phyloP scores from a whole-genome alignment of 805 yeast species.

The Metschnikowia noctiluminum region DNA sequence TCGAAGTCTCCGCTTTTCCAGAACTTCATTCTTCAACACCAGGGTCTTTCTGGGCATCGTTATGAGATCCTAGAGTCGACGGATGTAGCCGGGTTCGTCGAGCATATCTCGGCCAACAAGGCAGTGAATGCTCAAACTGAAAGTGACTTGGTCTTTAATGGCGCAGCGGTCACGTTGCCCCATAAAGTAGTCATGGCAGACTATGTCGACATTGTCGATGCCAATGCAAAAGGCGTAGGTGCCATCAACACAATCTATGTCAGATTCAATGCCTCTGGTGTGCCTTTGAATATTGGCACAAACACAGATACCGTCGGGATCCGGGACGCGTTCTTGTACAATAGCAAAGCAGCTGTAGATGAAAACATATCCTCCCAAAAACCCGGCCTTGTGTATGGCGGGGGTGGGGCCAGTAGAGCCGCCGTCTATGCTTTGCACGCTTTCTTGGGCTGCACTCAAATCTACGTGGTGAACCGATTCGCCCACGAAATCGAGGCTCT shows the following conservation, averaged over 20 bases:
- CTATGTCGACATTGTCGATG: slow-evolving; percentile 27
- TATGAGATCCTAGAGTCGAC: slow-evolving; percentile 24
- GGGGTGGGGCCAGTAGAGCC: slow-evolving; percentile 35
- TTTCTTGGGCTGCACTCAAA: slow-evolving; percentile 23
- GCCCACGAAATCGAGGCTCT: slow-evolving; percentile 25
- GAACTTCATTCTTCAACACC: slow-evolving; percentile 22
- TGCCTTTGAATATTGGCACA: slow-evolving; percentile 23
- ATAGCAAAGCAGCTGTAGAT: slow-evolving; percentile 13
- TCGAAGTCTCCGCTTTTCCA: slow-evolving; percentile 28
- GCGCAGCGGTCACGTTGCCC: slow-evolving; percentile 33
- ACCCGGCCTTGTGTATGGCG: slow-evolving; percentile 34
- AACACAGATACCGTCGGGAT: slow-evolving; percentile 35
- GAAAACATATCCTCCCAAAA: slow-evolving; percentile 1
- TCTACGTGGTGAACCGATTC: slow-evolving; percentile 30
- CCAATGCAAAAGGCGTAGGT: slow-evolving; percentile 29
- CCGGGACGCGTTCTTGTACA: slow-evolving; percentile 24
- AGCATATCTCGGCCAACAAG: slow-evolving; percentile 14
- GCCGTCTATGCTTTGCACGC: slow-evolving; percentile 29
- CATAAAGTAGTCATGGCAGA: slow-evolving; percentile 25
- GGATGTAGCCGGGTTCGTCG: slow-evolving; percentile 19
- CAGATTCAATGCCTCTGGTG: slow-evolving; percentile 16
- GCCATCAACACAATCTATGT: slow-evolving; percentile 33
- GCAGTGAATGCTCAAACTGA: slow-evolving; percentile 7
- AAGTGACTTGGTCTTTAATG: slow-evolving; percentile 15
- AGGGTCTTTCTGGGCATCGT: slow-evolving; percentile 21